Percentiles rank a stretch among this genome's conserved stretches.
phyloP scores from a whole-genome alignment of 2,329 filamentous ascomycete genomes.

The Daldinia sp. region DNA sequence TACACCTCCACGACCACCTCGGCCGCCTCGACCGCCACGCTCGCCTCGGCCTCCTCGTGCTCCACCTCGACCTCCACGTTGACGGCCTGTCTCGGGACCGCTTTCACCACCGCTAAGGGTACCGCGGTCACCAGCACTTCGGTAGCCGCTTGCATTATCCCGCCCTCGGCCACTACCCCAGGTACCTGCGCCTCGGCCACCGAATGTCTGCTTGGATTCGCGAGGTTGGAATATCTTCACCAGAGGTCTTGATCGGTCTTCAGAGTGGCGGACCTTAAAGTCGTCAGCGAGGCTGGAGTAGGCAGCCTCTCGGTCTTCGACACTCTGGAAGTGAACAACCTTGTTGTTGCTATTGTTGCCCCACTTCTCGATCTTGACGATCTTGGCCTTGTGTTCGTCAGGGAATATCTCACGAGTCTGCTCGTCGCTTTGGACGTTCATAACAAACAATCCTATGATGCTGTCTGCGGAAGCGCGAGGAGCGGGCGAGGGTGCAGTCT shows the following conservation, averaged over 20 bases:
- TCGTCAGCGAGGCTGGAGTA: slow-evolving; percentile 80
- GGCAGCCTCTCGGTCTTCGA: slow-evolving; percentile 83
- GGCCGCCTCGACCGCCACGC: slow-evolving; percentile 67
- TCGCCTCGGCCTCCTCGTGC: slow-evolving; percentile 71
- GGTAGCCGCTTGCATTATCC: slow-evolving; percentile 78
- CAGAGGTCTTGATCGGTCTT: slow-evolving; percentile 81
- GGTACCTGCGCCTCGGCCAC: slow-evolving; percentile 72
- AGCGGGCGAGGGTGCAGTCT: slow-evolving; percentile 68
- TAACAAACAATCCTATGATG: slow-evolving; percentile 89
- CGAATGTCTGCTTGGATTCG: slow-evolving; percentile 65
- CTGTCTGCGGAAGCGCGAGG: slow-evolving; percentile 72
- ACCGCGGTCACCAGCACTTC: slow-evolving; percentile 82
- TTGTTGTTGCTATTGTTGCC: slow-evolving; percentile 76
- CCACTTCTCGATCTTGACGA: slow-evolving; percentile 82
- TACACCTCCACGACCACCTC: slow-evolving; percentile 53
- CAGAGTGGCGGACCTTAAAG: slow-evolving; percentile 77
- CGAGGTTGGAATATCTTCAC: slow-evolving; percentile 86
- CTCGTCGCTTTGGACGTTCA: slow-evolving; percentile 85
- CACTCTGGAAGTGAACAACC: slow-evolving; percentile 85
- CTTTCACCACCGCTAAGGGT: slow-evolving; percentile 75
- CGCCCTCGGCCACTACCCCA: slow-evolving; percentile 76
- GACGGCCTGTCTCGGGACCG: slow-evolving; percentile 70
- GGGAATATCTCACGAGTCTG: slow-evolving; percentile 84
- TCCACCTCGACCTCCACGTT: slow-evolving; percentile 66
- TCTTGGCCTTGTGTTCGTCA: slow-evolving; percentile 85